Evolutionary conservation across 768 basidiomycete genomes (phyloP), one percentile per base, ranked within the genome.

Genomic region (Hypholoma sublateritium): DNA sequence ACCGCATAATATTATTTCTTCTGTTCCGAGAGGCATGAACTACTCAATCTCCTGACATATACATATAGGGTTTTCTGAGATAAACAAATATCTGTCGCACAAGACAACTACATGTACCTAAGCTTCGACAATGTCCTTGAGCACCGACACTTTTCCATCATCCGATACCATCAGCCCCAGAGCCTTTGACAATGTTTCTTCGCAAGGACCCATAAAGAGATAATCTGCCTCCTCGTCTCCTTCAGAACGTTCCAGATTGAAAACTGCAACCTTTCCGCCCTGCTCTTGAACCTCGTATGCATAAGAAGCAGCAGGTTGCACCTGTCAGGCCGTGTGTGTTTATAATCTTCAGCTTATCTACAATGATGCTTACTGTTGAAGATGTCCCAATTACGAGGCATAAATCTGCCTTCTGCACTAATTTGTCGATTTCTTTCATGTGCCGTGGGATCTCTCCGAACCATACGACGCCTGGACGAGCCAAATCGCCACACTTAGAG

Each of bases 401-500:
- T 13, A 85, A 63, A 67, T 85, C 83, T 7, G 77, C 80, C n/a
- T 70, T 53, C 3, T 70, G 64, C 1, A 84, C 76, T 11, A 80
- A 41, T 16, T 70, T 56, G 42, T 76, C 69, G 50, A 82, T 82
- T 24, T 67, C 58, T 17, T 74, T 66, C 54, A 81, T n/a, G 9
- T 74, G 62, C 11, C 68, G 59, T 1, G 79, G 76, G 35, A 17
- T 60, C 61, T 85, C 83, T 3, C 78, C 80, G 59, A 86, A 87
- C 83, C 83, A 85, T 1, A 85, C 81, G 4, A 85, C 81, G 3
- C 77, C 82, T 5, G 83, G 82, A 19, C 83, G 71, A 1, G 74
- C 70, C 13, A 85, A 70, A 9, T 67, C 65, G 5, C 71, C 70
- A 58, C 81, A 83, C 50, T 70, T 67, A 2, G 66, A 64, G 62